Evolutionary conservation across 441 rosid genomes (phyloP), one percentile per base, ranked within the genome.

Genomic region (Adansonia grandidieri): DNA sequence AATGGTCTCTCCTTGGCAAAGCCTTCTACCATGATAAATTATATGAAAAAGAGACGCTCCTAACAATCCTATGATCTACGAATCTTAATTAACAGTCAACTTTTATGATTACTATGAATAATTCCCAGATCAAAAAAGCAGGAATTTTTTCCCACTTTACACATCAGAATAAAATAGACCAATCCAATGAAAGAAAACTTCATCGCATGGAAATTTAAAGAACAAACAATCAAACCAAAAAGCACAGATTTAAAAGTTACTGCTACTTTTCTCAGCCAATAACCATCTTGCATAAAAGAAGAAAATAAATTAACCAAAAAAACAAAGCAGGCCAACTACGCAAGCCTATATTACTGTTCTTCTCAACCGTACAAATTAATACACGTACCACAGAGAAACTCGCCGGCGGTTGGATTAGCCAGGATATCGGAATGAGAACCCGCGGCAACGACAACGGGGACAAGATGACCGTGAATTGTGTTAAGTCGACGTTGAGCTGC

Each of bases 401-500:
- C 97, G 80, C 97, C 97, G 47, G 94, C 91, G 70, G 97, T 89
- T 78, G 88, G 89, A 76, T 85, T 87, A 3, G 82, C 77, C 66
- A 63, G 88, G 77, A 94, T 89, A 73, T 74, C 85, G 71, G 94
- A 77, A n/a, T 82, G 79, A 82, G 91, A 84, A 54, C 66, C 87
- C 56, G 79, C 63, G 44, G 54, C 50, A 19, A 2, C 71, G 76
- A 9, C 8, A 19, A 20, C 19, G 57, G 73, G 42, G 42, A 47
- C 40, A 48, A 97, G 91, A 82, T 95, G 99, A 76, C 83, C 87
- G 77, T 86, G 82, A 71, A 97, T 87, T 76, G 98, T 87, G 58
- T 85, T 75, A 73, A 97, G 79, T 73, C 99, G 97, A 79, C 97
- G 98, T 79, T 90, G 90, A 71, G 94, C 91, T 64, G 86, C 32